These are phyloP conservation scores for Colletotrichum sp. DNA, from an alignment of 2,329 filamentous ascomycete genomes.

Conservation along the genomic window DNA sequence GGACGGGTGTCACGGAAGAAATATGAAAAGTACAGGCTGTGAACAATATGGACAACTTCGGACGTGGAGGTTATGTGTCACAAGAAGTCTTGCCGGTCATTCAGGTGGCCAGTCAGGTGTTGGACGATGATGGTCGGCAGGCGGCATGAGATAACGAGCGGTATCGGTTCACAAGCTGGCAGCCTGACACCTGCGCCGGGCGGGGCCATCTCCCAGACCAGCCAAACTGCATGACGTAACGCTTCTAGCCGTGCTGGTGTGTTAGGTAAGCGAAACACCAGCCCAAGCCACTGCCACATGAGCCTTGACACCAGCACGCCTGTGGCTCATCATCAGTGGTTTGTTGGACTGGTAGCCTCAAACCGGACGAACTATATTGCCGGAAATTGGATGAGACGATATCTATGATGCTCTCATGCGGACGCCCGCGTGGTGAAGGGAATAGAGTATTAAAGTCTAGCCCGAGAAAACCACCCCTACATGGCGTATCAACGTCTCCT, in stretches of 20 bases:
- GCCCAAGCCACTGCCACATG: neutral
- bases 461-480: neutral
- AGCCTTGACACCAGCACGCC: too few species aligned
- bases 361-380: neutral
- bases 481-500: too few species aligned
- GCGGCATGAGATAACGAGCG: neutral
- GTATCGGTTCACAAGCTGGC: neutral
- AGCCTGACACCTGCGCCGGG: neutral
- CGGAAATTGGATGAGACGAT: neutral
- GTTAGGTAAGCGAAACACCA: neutral
- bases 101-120: neutral
- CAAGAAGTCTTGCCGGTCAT: neutral
- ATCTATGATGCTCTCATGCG: constrained; percentile 2
- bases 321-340: neutral
- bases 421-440: neutral
- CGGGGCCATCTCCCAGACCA: neutral
- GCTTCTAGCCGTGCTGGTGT: neutral
- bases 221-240: neutral
- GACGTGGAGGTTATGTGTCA: neutral
- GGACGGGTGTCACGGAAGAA: too few species aligned
- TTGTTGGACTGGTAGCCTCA: neutral
- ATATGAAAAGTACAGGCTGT: neutral
- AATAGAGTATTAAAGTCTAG: neutral
- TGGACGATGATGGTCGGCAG: neutral
- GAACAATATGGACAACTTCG: neutral